Percentiles rank a stretch among this genome's conserved stretches.
phyloP scores from a whole-genome alignment of 2,329 filamentous ascomycete species.

The Diaporthe citri region DNA sequence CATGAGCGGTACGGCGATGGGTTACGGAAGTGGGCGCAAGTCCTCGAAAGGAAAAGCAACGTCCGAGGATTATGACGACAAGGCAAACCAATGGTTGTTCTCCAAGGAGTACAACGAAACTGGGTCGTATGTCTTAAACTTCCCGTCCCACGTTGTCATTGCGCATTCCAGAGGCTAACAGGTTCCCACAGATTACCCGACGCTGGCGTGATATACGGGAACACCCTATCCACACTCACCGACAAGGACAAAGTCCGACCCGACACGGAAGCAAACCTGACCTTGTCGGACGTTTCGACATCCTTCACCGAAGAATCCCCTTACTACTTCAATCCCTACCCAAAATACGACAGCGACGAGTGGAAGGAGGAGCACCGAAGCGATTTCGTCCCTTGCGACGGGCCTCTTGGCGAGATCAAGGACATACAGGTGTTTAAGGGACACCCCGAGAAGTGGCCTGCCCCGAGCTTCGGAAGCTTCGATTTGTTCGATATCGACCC shows the following conservation, averaged over 20 bases:
- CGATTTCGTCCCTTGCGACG: slow-evolving; percentile 73
- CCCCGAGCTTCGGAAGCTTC: slow-evolving; percentile 73
- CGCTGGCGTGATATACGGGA: slow-evolving; percentile 68
- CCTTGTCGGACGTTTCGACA: slow-evolving; percentile 39
- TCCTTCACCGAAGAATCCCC: slow-evolving; percentile 62
- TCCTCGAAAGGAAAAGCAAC: slow-evolving; percentile 32
- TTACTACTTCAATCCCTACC: slow-evolving; percentile 77
- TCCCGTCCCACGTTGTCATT: background rate
- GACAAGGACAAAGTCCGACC: slow-evolving; percentile 50
- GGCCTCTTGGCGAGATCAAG: slow-evolving; percentile 70
- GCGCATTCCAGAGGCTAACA: slow-evolving; percentile 45
- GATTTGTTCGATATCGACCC: slow-evolving; percentile 70
- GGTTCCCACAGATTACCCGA: slow-evolving; percentile 53
- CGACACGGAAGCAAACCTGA: slow-evolving; percentile 49
- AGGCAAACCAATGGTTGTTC: slow-evolving; percentile 44
- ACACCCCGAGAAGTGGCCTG: slow-evolving; percentile 69
- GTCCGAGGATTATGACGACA: slow-evolving; percentile 40
- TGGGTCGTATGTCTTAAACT: slow-evolving; percentile 49
- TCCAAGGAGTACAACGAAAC: slow-evolving; percentile 57
- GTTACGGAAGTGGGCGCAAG: slow-evolving; percentile 35
- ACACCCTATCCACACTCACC: slow-evolving; percentile 63
- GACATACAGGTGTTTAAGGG: slow-evolving; percentile 76
- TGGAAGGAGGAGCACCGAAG: slow-evolving; percentile 72
- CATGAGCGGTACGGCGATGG: slow-evolving; percentile 36
- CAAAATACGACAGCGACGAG: slow-evolving; percentile 72